Base-by-base conservation (phyloP, 805 yeast species). In the Ogataea henricii region DNA sequence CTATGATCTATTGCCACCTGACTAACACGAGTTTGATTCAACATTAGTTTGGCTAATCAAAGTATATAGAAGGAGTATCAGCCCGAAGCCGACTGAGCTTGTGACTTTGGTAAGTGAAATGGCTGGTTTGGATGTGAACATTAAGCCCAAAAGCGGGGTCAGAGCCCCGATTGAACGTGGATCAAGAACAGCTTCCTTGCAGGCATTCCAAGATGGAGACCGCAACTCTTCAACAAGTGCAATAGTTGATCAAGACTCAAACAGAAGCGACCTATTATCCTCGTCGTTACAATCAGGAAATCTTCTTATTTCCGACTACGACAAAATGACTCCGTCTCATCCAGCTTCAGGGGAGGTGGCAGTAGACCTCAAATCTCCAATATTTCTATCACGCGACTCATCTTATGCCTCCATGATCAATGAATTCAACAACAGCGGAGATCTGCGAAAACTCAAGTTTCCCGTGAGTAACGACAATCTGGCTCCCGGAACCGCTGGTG, bases 211-310 rank as follows among this genome's bases (percentile, higher is more conserved):
- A 12, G 40, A 37, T 2, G 32, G 25, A 8, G 40, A 37, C 16
- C 37, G 36, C 20, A 43, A 33, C 21, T 44, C 32, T 13, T 43
- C 45, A 14, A 46, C 44, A 14, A 43, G 27, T 10, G 48, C 52
- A 3, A 43, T 50, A 5, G 46, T 39, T 3, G 52, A 34, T 13
- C 40, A 34, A 4, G 51, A 45, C 4, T 50, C 54, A 37, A 44
- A 36, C n/a, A 37, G 25, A 25, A 51, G 51, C 23, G 51, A 29
- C 20, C 43, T 32, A 13, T 17, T 23, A n/a, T 40, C 49, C 25
- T 38, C 45, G 9, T 38, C 45, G 7, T 26, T 13, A 14, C 47
- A 37, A 14, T 27, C 47, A 7, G 47, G 42, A 2, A 36, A 27
- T 30, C 30, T 37, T 10, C n/a, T 43, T 6, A 13, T 27, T 4